phyloP scores from a whole-genome alignment of 2,329 filamentous ascomycete species.

The Cladosporium velox region DNA sequence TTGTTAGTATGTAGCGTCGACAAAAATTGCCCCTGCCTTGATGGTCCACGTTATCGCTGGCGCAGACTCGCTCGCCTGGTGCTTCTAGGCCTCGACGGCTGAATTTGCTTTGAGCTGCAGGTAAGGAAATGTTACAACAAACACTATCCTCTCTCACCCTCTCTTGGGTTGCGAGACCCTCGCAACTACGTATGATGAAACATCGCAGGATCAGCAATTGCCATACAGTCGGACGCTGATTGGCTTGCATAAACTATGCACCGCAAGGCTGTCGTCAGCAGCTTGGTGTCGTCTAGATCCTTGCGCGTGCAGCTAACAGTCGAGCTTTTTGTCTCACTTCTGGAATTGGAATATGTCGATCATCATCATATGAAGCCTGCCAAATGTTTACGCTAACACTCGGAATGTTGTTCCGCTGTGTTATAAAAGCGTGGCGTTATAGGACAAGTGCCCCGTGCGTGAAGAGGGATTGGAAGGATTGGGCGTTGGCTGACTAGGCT shows the following conservation, averaged over 20 bases:
- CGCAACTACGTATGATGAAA: not conserved
- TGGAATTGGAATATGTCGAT: conserved; percentile 11
- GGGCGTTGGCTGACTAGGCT: not conserved
- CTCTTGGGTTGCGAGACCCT: not conserved
- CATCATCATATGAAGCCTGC: conserved; percentile 10
- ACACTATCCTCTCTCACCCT: not conserved
- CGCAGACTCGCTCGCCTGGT: not conserved
- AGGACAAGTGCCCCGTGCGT: not conserved
- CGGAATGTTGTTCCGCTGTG: not conserved
- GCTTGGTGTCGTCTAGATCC: not conserved
- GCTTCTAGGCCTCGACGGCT: not conserved
- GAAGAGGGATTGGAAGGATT: not conserved
- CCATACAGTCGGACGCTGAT: not conserved
- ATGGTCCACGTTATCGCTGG: too few species aligned
- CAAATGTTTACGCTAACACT: not conserved
- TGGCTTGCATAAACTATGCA: not conserved
- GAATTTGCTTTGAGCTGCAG: not conserved
- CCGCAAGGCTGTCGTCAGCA: not conserved
- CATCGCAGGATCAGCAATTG: not conserved
- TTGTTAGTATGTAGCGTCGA: not conserved
- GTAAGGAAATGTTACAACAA: not conserved
- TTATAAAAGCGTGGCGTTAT: conserved; percentile 13
- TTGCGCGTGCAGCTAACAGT: not conserved
- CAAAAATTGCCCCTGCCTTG: not conserved
- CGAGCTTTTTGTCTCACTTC: conserved; percentile 10